Conservation (phyloP, 108 stramenopile genomes). For the Cyclotella kingstonii region DNA sequence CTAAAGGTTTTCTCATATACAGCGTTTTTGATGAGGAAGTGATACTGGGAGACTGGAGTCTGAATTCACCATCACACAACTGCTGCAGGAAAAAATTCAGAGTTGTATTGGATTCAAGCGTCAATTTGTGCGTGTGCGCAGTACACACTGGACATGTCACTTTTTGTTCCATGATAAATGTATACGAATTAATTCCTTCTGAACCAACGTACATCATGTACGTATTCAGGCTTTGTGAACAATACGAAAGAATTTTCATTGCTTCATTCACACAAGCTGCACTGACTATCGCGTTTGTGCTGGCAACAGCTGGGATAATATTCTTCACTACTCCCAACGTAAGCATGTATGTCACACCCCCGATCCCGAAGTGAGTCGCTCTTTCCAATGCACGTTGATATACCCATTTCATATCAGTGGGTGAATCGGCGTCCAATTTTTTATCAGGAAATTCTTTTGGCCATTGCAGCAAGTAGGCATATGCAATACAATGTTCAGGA, state of each 20-base stretch:
- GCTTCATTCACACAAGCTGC: slow-evolving; percentile 95
- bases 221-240: slow-evolving; percentile 93
- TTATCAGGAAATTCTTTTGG: slow-evolving; percentile 89
- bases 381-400: slow-evolving; percentile 87
- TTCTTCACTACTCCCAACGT: slow-evolving; percentile 99
- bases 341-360: slow-evolving; percentile 88
- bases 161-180: slow-evolving; percentile 88
- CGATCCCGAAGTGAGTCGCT: slow-evolving; percentile 84
- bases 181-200: slow-evolving; percentile 82
- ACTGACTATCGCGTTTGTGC: slow-evolving; percentile 98
- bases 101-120: slow-evolving; percentile 46
- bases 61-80: slow-evolving; percentile 69
- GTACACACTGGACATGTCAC: slow-evolving; percentile 91
- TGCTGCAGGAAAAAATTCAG: slow-evolving; percentile 77
- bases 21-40: slow-evolving; percentile 70
- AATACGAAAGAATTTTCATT: slow-evolving; percentile 91
- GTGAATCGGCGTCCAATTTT: slow-evolving; percentile 93
- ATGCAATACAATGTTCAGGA: slow-evolving; percentile 99
- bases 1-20: slow-evolving; percentile 92
- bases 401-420: slow-evolving; percentile 95
- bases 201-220: slow-evolving; percentile 94
- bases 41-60: slow-evolving; percentile 87
- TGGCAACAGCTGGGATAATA: slow-evolving; percentile 99
- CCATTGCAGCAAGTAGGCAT: slow-evolving; percentile 92
- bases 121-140: slow-evolving; percentile 53